Base-by-base conservation (phyloP, 768 basidiomycete species). In the Collybia nuda region DNA sequence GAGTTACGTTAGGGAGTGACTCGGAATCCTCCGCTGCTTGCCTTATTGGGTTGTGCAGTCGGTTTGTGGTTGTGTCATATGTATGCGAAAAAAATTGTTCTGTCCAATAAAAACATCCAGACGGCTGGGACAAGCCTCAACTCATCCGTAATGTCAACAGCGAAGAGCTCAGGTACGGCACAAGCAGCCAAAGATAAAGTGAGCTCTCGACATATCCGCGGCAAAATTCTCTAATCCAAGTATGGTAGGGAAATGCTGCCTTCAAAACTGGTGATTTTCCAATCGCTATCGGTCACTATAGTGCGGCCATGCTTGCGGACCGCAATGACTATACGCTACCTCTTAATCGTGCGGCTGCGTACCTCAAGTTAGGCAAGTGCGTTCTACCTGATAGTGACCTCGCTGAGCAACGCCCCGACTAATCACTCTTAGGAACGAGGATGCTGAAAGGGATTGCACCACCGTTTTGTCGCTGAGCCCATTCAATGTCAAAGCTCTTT, bases 351-450 rank as follows among this genome's bases (percentile, higher is more conserved):
- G 90, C 93, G 2, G 89, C 91, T 29, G 91, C 93, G 22, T 95
- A 95, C 73, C 79, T 98, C 53, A 95, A 93, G 77, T 80, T 96
- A 72, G 86, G 84, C 81, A 97, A 96, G 93, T 93, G 76, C 74
- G 92, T 86, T 68, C 59, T 51, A 46, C 47, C 38, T 24, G 47
- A 38, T 29, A 21, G 32, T 28, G 23, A 37, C 42, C 22, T 50
- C 17, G 52, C 46, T 17, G 42, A 52, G 24, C 26, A 44, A 38
- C 51, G 35, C 48, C 53, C 51, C 56, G 51, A 42, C 53, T 58
- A 40, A 49, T 39, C 54, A 48, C 48, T 39, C 48, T 5, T 51
- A 93, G 92, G 62, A 75, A 81, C 56, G 79, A 85, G 62, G 93
- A 95, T 67, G 88, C 88, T 15, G 86, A 89, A 59, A 68, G 88